Evolutionary conservation across 768 basidiomycete genomes (phyloP).

Genomic region (Coprinopsis marcescibilis): DNA sequence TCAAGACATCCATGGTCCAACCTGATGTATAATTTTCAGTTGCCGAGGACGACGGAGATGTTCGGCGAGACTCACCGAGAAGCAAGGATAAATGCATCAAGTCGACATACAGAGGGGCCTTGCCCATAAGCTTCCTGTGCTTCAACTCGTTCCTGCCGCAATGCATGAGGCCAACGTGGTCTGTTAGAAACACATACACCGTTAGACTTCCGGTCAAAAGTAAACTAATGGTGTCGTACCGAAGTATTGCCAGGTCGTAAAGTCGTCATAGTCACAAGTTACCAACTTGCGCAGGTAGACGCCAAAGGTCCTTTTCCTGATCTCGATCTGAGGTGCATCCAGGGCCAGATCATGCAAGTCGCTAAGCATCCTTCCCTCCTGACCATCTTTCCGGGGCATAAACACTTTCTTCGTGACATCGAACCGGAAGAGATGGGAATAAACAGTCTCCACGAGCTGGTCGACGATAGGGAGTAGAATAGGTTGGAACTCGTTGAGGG

Average conservation of each 20-base stretch:
- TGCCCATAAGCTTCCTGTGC: constrained; percentile 10
- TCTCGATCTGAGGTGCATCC: constrained; percentile 9
- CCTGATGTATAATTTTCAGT: background rate
- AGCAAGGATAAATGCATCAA: constrained; percentile 6
- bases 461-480: constrained; percentile 8
- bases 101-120: constrained; percentile 7
- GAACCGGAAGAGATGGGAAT: constrained; percentile 8
- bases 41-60: background rate
- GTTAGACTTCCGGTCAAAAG: background rate
- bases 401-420: constrained; percentile 8
- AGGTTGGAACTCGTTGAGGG: constrained; percentile 10
- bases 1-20: constrained; percentile 7
- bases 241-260: constrained; percentile 12
- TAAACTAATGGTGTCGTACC: constrained; percentile 2
- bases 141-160: constrained; percentile 7
- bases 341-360: constrained; percentile 9
- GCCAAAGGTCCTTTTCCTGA: constrained; percentile 8
- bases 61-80: constrained; percentile 1
- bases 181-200: background rate
- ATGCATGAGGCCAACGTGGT: constrained; percentile 8
- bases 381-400: constrained; percentile 7
- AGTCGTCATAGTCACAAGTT: constrained; percentile 9
- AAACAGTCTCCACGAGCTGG: constrained; percentile 9
- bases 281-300: constrained; percentile 10
- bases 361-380: constrained; percentile 7